Percentiles rank a stretch among this genome's conserved stretches.
These are phyloP conservation scores for Cadophora sp. DNA, from an alignment of 2,329 filamentous ascomycete genomes.

Conservation along the genomic window DNA sequence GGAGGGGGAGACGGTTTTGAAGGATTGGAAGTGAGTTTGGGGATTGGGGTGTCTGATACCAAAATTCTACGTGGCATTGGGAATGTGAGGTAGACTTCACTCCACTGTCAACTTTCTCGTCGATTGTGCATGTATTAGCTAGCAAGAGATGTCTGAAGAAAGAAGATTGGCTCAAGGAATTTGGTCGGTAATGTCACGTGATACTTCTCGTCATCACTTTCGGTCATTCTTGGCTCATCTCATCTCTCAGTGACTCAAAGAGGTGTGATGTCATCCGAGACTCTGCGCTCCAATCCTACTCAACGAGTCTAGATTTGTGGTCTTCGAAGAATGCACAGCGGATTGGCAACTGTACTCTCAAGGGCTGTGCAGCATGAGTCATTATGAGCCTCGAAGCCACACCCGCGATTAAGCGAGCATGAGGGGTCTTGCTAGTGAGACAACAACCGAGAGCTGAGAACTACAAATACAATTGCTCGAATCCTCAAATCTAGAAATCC, in stretches of 20 bases:
- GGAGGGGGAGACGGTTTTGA: conserved; percentile 43
- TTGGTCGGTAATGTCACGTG: not conserved
- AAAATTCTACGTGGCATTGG: not conserved
- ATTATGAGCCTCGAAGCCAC: conserved; percentile 10
- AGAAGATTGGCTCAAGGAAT: not conserved
- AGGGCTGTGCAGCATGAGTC: conserved; percentile 15
- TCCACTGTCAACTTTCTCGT: not conserved
- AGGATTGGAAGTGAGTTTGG: conserved; percentile 35
- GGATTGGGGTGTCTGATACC: not conserved
- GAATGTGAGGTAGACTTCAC: not conserved
- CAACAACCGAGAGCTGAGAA: not conserved
- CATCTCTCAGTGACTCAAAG: not conserved
- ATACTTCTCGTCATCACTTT: not conserved
- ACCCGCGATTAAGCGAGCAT: conserved; percentile 4
- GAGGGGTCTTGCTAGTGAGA: not conserved
- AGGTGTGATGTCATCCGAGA: not conserved
- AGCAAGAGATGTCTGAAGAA: not conserved
- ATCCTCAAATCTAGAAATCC: not conserved
- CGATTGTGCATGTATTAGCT: not conserved
- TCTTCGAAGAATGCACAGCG: not conserved
- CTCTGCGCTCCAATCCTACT: not conserved
- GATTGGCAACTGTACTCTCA: not conserved
- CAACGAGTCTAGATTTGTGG: not conserved
- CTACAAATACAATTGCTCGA: not conserved
- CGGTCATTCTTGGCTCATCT: not conserved